Evolutionary conservation across 1,284 basidiomycete species (phyloP), one percentile per base, ranked within the genome.

Genomic region (Coniferiporia weirii): DNA sequence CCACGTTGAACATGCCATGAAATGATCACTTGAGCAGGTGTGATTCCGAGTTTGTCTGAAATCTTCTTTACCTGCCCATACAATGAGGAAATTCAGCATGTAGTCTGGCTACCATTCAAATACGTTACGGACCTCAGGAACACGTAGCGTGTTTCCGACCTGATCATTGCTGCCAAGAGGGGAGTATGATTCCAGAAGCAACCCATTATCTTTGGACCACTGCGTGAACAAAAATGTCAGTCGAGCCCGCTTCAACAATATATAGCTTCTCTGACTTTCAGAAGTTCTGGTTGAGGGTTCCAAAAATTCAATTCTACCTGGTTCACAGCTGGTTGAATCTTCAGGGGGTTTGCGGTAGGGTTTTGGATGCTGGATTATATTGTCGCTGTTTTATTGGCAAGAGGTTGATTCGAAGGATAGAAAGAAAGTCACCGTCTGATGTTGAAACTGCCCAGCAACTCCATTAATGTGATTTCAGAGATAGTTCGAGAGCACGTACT

Each of bases 281-380:
- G 72, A 40, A 95, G 79, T 66, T 93, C 89, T 0, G 86, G 85
- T 71, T 95, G 92, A 17, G 93, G 89, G 70, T 87, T 85, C 79
- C 83, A 90, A 71, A 82, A 89, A 72, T 80, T 92, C 35, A 94
- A 79, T 69, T 95, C 93, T 55, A 95, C 87, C 70, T 94, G 87
- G 68, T 91, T 88, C 61, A 91, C 82, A 34, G 87, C 91, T 54
- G 92, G 92, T 47, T 81, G 72, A 66, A 89, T 76, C 70, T 86
- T 87, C 66, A 93, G 77, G 12, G 87, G 77, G 69, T 89, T 87
- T 51, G 82, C 76, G 2, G 86, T 87, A 52, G 88, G 70, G 66
- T 89, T 89, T 64, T 81, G 73, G 45, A 86, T 66, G 56, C 85
- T 79, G 32, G 52, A 50, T 60, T 10, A 5, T 7, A 13, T 6